Evolutionary conservation across 2,329 filamentous ascomycete genomes (phyloP), one percentile per base, ranked within the genome.

Genomic region (Chaetothyriales sp.): DNA sequence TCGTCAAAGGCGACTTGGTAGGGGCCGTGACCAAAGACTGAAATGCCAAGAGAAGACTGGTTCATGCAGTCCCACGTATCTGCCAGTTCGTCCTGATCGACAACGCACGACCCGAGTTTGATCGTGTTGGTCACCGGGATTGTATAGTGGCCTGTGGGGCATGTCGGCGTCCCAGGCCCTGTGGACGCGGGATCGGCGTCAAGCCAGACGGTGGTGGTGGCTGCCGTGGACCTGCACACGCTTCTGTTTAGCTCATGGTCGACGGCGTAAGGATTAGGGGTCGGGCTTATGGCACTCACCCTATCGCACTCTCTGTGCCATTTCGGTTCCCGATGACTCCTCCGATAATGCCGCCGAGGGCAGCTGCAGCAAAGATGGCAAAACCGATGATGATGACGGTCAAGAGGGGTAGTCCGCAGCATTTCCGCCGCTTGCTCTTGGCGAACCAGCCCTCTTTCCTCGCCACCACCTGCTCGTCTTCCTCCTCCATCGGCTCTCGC

Each of bases 331-430:
- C 73, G 49, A 77, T 61, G 20, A 78, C 66, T 40, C 74, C 75
- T 4, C 77, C 77, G 59, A 79, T 72, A 5, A 74, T 71, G 50
- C 73, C 75, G 49, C 76, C 77, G 44, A 78, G 67, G 25, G 74
- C 67, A 29, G 70, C 69, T 44, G 72, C 73, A 13, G 78, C 62
- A 13, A 77, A 57, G 51, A 78, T 62, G 2, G 75, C 60, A 7
- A 73, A 64, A 2, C 67, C 64, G 7, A 75, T 60, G 5, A 76
- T 61, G 22, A 72, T 65, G n/a, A 78, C 59, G 2, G 70, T 68
- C 65, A 74, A 77, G 47, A 78, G 61, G 0, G 76, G 75, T 8
- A 78, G 55, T 33, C 76, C 75, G 60, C 72, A 77, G 56, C 71
- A 73, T 33, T 67, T 66, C 46, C 63, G 66, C 53, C 65, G 67